Base-by-base conservation (phyloP, 164 flowering plant species). In the Vitis amurensis region DNA sequence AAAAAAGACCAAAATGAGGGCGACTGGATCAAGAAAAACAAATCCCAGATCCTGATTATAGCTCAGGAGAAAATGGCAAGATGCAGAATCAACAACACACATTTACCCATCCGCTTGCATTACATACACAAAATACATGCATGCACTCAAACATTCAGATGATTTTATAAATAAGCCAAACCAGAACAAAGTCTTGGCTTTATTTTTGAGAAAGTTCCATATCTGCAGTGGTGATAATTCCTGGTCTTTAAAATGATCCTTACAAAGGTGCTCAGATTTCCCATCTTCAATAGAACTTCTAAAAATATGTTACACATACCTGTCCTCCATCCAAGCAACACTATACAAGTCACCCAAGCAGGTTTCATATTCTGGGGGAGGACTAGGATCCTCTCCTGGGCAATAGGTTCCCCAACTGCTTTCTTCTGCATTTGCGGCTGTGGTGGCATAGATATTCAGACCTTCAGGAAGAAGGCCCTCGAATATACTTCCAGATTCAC, bases 241-340 rank as follows among this genome's bases (percentile, higher is more conserved):
- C 44, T 37, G 44, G 7, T 37, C 44, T 3, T 37, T 37, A 37
- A 37, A 37, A 37, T 37, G 44, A 37, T 9, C 50, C 19, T 15
- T 15, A 13, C 17, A 15, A 17, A 47, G 60, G 17, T 19, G 11
- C 59, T 49, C 12, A 1, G 4, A 37, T 58, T 23, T 48, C 50
- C 23, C 12, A 58, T 13, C 9, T 53, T 19, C 1, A 8, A 11
- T 50, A 63, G 1, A 52, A 17, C 15, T 13, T 63, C 2, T 23
- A 30, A 55, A 27, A 50, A 3, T 10, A 17, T 58, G 13, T 44
- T 14, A 50, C 9, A 9, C 57, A 53, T 74, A 90, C 97, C 97
- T 89, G 78, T 94, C 97, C 77, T 94, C 98, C 91, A 94, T 87
- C 97, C 98, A 94, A 69, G 94, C 85, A 76, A 94, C 82, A 81